Evolutionary conservation across 352 stramenopile species (phyloP).

Genomic region (Pseudoperonospora humuli): DNA sequence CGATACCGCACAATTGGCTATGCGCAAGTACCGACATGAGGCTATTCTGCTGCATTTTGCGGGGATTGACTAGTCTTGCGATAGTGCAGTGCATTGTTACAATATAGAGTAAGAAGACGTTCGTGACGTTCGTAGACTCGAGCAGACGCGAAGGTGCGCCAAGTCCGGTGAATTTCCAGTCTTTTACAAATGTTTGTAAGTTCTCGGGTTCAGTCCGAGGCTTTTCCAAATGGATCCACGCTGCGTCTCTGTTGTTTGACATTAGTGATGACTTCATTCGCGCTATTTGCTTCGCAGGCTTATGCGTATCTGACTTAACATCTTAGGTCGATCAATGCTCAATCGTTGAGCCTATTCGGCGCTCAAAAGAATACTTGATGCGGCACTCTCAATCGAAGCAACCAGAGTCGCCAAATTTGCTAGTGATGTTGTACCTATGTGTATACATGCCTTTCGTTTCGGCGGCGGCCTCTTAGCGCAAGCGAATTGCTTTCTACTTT

Average conservation of each 20-base stretch:
- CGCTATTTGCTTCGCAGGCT: slow-evolving; percentile 12
- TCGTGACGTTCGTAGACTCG: no score
- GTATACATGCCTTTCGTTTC: slow-evolving; percentile 22
- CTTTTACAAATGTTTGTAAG: no score
- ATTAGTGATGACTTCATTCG: background rate
- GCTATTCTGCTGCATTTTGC: no score
- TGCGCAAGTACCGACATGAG: no score
- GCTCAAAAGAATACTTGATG: slow-evolving; percentile 47
- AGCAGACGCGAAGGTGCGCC: no score
- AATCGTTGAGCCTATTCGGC: slow-evolving; percentile 41
- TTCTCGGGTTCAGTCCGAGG: no score
- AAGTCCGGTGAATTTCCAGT: no score
- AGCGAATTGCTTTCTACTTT: slow-evolving; percentile 5
- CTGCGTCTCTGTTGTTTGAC: background rate
- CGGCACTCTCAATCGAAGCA: slow-evolving; percentile 31
- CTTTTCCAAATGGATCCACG: no score
- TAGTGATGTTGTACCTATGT: background rate
- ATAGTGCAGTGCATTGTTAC: no score
- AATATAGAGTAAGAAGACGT: no score
- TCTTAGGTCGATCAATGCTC: slow-evolving; percentile 35
- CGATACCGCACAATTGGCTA: no score
- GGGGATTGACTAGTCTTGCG: no score
- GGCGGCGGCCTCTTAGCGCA: slow-evolving; percentile 13
- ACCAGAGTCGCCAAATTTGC: slow-evolving; percentile 17
- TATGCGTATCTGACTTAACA: slow-evolving; percentile 19